Conservation (phyloP, 805 yeast genomes). For the Priceomyces melissophilus region DNA sequence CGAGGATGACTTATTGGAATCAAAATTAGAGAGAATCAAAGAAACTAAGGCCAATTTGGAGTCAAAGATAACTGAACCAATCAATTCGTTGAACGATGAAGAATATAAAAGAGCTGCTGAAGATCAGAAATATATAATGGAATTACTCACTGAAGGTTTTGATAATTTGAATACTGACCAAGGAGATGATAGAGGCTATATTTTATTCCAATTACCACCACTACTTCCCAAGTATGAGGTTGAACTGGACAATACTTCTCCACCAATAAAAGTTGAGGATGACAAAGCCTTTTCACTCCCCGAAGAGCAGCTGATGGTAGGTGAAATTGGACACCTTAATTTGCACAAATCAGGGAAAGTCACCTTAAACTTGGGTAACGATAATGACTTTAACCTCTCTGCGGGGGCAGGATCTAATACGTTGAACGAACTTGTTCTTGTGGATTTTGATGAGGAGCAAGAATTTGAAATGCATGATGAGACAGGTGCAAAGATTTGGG, state of each 20-base stretch:
- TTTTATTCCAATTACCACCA: constrained; percentile 50
- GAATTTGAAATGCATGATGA: constrained; percentile 17
- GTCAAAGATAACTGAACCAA: constrained; percentile 23
- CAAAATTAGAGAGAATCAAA: constrained; percentile 21
- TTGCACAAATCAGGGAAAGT: constrained; percentile 82
- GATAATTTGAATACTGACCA: constrained; percentile 15
- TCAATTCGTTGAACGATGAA: constrained; percentile 26
- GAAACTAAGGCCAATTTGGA: constrained; percentile 26
- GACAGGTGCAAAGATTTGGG: constrained; percentile 18
- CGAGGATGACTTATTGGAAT: constrained; percentile 30
- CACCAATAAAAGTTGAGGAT: constrained; percentile 8
- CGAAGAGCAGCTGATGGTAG: constrained; percentile 26
- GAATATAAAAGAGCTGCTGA: constrained; percentile 26
- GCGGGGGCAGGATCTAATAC: constrained; percentile 69
- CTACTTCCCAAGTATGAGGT: constrained; percentile 36
- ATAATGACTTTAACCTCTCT: constrained; percentile 58
- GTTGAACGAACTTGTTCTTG: constrained; percentile 66
- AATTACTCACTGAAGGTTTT: constrained; percentile 22
- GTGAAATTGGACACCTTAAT: constrained; percentile 70
- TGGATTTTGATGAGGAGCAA: constrained; percentile 42
- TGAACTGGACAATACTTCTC: constrained; percentile 1
- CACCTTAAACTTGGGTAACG: constrained; percentile 69
- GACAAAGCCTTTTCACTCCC: constrained; percentile 7
- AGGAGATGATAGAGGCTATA: constrained; percentile 14
- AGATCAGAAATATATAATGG: constrained; percentile 31